A percentile compares a stretch with the other conserved stretches of the same genome.
Conservation (phyloP, 1,284 basidiomycete species). For the Fomitopsis betulina region DNA sequence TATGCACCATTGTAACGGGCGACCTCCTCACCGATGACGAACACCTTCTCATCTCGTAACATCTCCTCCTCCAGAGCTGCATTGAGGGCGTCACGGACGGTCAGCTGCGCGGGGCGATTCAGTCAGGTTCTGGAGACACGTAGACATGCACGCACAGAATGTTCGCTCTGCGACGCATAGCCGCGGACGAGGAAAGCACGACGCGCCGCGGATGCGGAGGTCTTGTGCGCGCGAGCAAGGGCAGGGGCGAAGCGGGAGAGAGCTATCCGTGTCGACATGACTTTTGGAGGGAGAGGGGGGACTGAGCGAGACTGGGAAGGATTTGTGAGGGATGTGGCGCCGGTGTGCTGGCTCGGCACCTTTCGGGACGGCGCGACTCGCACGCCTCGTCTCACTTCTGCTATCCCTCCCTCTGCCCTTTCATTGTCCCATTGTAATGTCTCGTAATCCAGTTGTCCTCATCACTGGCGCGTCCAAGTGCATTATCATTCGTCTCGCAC, state of each 20-base stretch:
- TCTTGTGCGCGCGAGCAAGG: constrained; percentile 41
- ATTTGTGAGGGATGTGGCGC: constrained; percentile 12
- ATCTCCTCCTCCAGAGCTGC: constrained; percentile 99
- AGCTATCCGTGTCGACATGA: constrained; percentile 62
- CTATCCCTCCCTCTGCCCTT: neutral
- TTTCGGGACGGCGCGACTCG: constrained; percentile 19
- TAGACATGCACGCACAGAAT: constrained; percentile 39
- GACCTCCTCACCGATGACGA: constrained; percentile 97
- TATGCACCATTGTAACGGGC: constrained; percentile 99
- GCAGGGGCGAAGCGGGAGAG: constrained; percentile 62
- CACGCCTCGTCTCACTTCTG: constrained; percentile 4
- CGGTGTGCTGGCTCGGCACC: constrained; percentile 24
- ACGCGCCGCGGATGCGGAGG: constrained; percentile 34
- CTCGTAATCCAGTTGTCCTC: constrained; percentile 46
- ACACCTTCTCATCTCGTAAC: constrained; percentile 93
- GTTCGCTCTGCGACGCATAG: constrained; percentile 61
- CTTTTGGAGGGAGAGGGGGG: constrained; percentile 24
- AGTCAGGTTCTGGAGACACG: neutral
- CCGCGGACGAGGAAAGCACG: constrained; percentile 44
- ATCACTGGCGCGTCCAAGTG: constrained; percentile 79
- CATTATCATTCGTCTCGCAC: constrained; percentile 9
- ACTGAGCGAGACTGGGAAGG: constrained; percentile 18
- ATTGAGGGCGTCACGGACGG: constrained; percentile 97
- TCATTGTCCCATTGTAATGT: constrained; percentile 14
- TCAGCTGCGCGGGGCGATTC: constrained; percentile 64